Conservation (phyloP, 805 yeast species). For the Teunomyces aglyptinius region DNA sequence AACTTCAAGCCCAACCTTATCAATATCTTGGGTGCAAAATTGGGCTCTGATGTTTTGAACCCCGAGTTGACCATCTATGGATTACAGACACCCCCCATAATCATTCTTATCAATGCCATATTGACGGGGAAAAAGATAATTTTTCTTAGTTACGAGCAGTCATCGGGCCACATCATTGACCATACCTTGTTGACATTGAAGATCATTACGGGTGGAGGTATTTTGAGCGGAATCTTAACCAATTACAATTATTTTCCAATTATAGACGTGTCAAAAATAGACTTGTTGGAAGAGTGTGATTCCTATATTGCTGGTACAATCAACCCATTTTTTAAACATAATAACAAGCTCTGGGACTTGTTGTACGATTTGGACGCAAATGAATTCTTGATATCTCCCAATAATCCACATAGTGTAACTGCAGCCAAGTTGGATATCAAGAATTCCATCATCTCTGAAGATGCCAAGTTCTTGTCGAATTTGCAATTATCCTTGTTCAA, state of each 20-base stretch:
- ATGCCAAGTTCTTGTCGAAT: conserved; percentile 43
- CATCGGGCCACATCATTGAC: conserved; percentile 42
- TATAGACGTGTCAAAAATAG: conserved; percentile 59
- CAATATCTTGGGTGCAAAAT: conserved; percentile 31
- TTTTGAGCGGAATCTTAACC: conserved; percentile 39
- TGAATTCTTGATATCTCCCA: conserved; percentile 33
- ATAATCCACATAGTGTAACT: conserved; percentile 9
- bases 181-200: conserved; percentile 38
- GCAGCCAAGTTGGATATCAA: conserved; percentile 9
- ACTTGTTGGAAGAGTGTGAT: conserved; percentile 40
- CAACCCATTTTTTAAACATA: conserved; percentile 59
- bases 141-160: conserved; percentile 38
- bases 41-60: conserved; percentile 33
- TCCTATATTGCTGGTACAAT: conserved; percentile 64
- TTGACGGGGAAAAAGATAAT: conserved; percentile 41
- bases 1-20: conserved; percentile 40
- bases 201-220: conserved; percentile 43
- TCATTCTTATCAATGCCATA: conserved; percentile 35
- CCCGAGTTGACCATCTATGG: conserved; percentile 55
- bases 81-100: conserved; percentile 47
- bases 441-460: conserved; percentile 43
- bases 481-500: conserved; percentile 42
- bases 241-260: conserved; percentile 53
- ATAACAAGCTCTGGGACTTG: conserved; percentile 56
- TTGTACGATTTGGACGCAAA: conserved; percentile 59